Percentiles rank a stretch among this genome's conserved stretches.
Evolutionary conservation across 805 yeast genomes (phyloP).

Genomic region (Cyberlindnera bimundalis): DNA sequence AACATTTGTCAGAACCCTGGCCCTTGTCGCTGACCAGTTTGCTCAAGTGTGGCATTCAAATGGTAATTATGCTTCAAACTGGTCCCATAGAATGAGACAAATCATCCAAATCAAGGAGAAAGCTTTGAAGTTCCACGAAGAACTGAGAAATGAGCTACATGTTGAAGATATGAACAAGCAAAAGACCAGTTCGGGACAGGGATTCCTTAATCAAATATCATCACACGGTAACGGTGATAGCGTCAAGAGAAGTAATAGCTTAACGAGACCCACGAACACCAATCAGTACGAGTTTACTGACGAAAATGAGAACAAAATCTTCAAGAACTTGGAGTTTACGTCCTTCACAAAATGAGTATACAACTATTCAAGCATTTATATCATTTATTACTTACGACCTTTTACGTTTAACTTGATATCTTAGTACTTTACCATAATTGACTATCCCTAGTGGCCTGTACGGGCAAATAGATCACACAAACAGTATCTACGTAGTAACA

Average conservation of each 20-base stretch:
- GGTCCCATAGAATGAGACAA: slow-evolving; percentile 66
- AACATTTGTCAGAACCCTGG: slow-evolving; percentile 60
- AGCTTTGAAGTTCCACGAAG: slow-evolving; percentile 16
- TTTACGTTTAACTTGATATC: too few relatives aligned
- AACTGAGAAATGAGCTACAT: slow-evolving; percentile 11
- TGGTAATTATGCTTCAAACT: slow-evolving; percentile 54
- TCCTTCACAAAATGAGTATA: slow-evolving; percentile 25
- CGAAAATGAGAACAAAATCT: slow-evolving; percentile 23
- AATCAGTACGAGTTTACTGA: slow-evolving; percentile 25
- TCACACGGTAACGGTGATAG: slow-evolving; percentile 6
- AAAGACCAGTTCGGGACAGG: slow-evolving; percentile 21
- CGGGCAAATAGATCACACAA: too few relatives aligned
- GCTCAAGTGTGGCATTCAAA: slow-evolving; percentile 72
- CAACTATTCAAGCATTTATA: background rate
- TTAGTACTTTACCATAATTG: background rate
- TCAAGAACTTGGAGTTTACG: slow-evolving; percentile 28
- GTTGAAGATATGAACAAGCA: slow-evolving; percentile 8
- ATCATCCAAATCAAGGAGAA: slow-evolving; percentile 38
- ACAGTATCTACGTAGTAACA: too few relatives aligned
- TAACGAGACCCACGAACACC: slow-evolving; percentile 13
- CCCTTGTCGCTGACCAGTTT: slow-evolving; percentile 63
- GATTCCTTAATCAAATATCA: slow-evolving; percentile 24
- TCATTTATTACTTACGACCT: background rate
- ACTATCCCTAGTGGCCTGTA: too few relatives aligned
- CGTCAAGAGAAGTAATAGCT: slow-evolving; percentile 16